Percentiles rank a stretch among this genome's conserved stretches.
Evolutionary conservation across 768 basidiomycete species (phyloP).

Genomic region (Cytidiella melzeri): DNA sequence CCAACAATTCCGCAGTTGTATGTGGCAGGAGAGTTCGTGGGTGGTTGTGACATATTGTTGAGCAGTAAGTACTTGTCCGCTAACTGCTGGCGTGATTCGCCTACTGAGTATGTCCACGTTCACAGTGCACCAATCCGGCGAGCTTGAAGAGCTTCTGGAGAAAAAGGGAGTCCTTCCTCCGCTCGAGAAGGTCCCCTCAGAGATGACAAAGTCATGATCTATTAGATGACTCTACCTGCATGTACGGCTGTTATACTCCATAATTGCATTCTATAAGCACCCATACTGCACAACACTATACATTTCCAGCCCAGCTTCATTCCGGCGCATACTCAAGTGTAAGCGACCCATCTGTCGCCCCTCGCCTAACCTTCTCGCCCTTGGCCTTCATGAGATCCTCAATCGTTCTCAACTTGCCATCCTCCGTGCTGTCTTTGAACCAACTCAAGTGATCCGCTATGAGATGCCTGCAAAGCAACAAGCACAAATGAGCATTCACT

Average conservation of each 20-base stretch:
- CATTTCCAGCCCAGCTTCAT: not conserved
- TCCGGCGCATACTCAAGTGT: conserved; percentile 46
- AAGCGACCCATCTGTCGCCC: conserved; percentile 38
- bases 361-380: conserved; percentile 63
- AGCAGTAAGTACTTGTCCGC: conserved; percentile 64
- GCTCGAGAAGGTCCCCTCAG: conserved; percentile 2
- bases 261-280: not conserved
- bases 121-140: conserved; percentile 93
- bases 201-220: not conserved
- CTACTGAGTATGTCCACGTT: conserved; percentile 1
- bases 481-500: conserved; percentile 1
- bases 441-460: conserved; percentile 90
- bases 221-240: not conserved
- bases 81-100: not conserved
- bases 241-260: not conserved
- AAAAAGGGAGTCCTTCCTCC: conserved; percentile 67
- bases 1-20: conserved; percentile 97
- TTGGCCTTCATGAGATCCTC: conserved; percentile 76
- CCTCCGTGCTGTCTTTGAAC: conserved; percentile 79
- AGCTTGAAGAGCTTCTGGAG: conserved; percentile 77
- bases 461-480: conserved; percentile 56
- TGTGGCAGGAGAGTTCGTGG: conserved; percentile 91
- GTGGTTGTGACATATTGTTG: conserved; percentile 93
- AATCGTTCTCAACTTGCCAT: conserved; percentile 68
- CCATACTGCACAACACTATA: no score